Evolutionary conservation across 805 yeast species (phyloP), one percentile per base, ranked within the genome.

Genomic region (Yarrowia hollandica): DNA sequence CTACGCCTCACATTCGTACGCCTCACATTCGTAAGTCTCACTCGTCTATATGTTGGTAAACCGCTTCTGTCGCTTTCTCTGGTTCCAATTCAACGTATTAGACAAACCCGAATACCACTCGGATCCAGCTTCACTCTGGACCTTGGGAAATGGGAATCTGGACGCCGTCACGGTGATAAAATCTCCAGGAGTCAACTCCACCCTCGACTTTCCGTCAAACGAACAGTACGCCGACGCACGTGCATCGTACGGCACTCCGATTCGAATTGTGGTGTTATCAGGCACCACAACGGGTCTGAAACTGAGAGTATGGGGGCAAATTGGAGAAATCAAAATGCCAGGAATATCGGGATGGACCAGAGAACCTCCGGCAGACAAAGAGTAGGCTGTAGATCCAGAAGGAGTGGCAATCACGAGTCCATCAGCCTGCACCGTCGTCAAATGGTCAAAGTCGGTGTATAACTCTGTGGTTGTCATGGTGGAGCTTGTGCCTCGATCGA

Each of bases 191-290:
- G 75, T 72, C 46, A 94, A 73, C 69, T 94, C 96, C 4, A 90
- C 85, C 38, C 98, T 76, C 19, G 84, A 83, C 65, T 94, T 84
- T 11, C 99, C 99, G 72, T 94, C 99, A 69, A 94, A 94, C 1
- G 97, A 85, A 1, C 96, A 95, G 96, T 96, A 94, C 0, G 98
- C 97, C 0, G 96, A 88, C 5, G 94, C 83, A 56, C 99, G 75
- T 39, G 96, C 85, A 60, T 79, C 80, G 58, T 83, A 74, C 2
- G 97, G 96, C 3, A 90, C 94, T 65, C 86, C 87, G 4, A 91
- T 87, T 66, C 82, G 85, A 60, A 91, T 73, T 21, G 81, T 78
- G 86, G 90, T 86, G 12, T 92, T 86, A 69, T 91, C 97, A 0
- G 97, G 97, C 28, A 91, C 75, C 61, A 91, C 77, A 41, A 91